Base-by-base conservation (phyloP, 805 yeast genomes). In the Tetrapisispora fleetii region DNA sequence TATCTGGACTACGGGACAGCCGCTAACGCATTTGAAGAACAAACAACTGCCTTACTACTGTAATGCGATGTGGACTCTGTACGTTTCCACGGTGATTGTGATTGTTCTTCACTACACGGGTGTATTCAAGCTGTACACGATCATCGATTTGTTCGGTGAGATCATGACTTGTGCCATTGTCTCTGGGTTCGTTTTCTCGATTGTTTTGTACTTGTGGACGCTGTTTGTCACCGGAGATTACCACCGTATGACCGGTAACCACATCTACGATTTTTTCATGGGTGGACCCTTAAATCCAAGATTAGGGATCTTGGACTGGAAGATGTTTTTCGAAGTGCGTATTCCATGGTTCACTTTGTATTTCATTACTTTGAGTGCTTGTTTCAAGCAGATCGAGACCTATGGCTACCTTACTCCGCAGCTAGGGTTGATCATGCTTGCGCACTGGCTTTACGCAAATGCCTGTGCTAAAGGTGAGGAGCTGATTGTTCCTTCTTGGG, bases 401-500 rank as follows among this genome's bases (percentile, higher is more conserved):
- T 88, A 85, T 60, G 99, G 99, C 22, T 73, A 75, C 54, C 83
- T 85, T 19, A 68, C 90, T 7, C 79, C 89, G 37, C 95, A 88
- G 69, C 81, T 87, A 41, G 72, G 74, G 43, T 80, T 84, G 54
- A 73, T 89, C 37, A 68, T 86, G 55, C 70, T 84, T 51, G 97
- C 95, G 14, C 95, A 91, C 67, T 93, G 95, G 85, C 72, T 89
- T 44, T 93, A 93, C 63, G 96, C 95, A 52, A 91, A 93, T 63
- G 96, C 97, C 2, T 91, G 98, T 69, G 83, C 95, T 49, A 93
- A 93, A 70, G 99, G 98, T 58, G 99, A 93, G 70, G 98, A 93
- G 67, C 74, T 91, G 59, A 93, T 93, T 65, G 95, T 90, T 53
- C 96, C 98, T 58, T 85, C 96, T 18, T 93, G 99, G 98, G 99